Percentiles rank a stretch among this genome's conserved stretches.
Conservation (phyloP, 441 rosid genomes). For the Pelargonium fulgidum region DNA sequence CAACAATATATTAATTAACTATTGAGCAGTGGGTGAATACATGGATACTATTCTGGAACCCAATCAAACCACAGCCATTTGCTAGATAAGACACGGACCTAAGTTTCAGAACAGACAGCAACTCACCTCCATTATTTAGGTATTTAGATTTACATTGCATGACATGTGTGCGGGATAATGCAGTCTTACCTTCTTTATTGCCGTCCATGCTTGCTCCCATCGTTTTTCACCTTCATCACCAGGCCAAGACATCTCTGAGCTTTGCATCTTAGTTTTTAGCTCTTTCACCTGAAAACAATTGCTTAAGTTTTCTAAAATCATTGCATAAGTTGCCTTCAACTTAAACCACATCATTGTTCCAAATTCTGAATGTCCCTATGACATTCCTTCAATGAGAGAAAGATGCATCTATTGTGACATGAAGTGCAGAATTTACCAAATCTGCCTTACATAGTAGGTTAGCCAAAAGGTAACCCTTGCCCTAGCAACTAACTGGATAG, state of each 20-base stretch:
- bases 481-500: slow-evolving; percentile 15
- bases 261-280: slow-evolving; percentile 65
- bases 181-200: slow-evolving; percentile 76
- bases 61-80: no score
- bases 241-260: slow-evolving; percentile 96
- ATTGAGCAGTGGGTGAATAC: no score
- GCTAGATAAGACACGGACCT: no score
- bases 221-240: slow-evolving; percentile 85
- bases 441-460: slow-evolving; percentile 10
- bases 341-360: neutral
- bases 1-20: no score
- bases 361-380: neutral
- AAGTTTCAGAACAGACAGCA: no score
- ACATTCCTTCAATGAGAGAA: neutral
- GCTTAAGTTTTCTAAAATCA: neutral
- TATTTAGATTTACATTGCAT: no score
- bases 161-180: slow-evolving; percentile 9
- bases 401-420: neutral
- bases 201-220: slow-evolving; percentile 95
- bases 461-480: slow-evolving; percentile 6
- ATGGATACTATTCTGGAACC: no score
- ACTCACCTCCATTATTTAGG: no score
- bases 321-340: neutral
- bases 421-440: neutral
- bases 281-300: slow-evolving; percentile 61